Conservation (phyloP, 176 grass and related monocot species). For the Raddia distichophylla region DNA sequence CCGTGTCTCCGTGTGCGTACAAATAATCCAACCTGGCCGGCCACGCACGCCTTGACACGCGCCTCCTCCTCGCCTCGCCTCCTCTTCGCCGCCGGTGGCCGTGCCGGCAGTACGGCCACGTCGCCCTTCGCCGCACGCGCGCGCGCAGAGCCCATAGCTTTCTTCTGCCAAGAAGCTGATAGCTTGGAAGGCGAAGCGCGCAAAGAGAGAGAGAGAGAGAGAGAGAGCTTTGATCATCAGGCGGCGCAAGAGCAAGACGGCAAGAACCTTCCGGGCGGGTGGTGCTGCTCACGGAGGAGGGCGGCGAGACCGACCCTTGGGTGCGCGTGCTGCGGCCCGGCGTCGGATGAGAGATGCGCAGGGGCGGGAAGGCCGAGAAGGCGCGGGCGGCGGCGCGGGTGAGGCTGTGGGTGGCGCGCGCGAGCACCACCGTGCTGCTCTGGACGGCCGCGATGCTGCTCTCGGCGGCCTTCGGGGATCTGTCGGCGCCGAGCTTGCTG, state of each 20-base stretch:
- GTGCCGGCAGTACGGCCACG: background rate
- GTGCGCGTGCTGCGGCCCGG: background rate
- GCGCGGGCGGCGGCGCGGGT: slow-evolving; percentile 56
- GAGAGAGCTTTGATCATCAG: slow-evolving; percentile 20
- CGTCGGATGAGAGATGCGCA: slow-evolving; percentile 45
- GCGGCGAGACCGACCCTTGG: background rate
- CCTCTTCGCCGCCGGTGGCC: slow-evolving; percentile 40
- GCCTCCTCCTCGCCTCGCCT: slow-evolving; percentile 1
- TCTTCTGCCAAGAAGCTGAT: background rate
- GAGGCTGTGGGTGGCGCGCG: slow-evolving; percentile 75
- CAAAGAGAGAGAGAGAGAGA: background rate
- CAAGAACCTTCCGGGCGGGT: background rate
- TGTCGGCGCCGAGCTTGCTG: slow-evolving; percentile 61
- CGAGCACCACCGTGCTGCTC: slow-evolving; percentile 73
- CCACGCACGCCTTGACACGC: slow-evolving; percentile 33
- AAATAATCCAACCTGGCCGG: slow-evolving; percentile 48
- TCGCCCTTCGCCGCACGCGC: background rate
- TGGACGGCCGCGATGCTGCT: slow-evolving; percentile 84
- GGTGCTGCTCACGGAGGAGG: background rate
- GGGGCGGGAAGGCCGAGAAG: slow-evolving; percentile 55
- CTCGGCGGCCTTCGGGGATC: slow-evolving; percentile 56
- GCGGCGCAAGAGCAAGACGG: background rate
- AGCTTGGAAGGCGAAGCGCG: background rate
- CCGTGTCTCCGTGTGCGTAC: slow-evolving; percentile 38
- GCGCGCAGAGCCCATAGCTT: background rate